Conservation (phyloP, 2,329 filamentous ascomycete species). For the Clarireedia monteithiana region DNA sequence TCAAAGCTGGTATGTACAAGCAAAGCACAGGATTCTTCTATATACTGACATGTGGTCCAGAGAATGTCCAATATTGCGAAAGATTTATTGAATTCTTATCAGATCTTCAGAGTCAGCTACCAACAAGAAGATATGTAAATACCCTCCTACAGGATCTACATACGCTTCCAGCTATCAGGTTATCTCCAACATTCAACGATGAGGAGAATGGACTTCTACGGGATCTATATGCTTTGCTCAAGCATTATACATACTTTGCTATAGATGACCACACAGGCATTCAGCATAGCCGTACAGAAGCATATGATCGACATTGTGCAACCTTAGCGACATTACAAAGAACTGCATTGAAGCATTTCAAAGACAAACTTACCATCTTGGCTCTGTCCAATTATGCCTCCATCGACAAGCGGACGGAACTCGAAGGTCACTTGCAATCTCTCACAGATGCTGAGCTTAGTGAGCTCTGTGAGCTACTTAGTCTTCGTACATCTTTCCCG, state of each 20-base stretch:
- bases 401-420: slow-evolving; percentile 71
- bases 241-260: slow-evolving; percentile 81
- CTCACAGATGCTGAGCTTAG: slow-evolving; percentile 69
- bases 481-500: slow-evolving; percentile 79
- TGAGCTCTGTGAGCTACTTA: slow-evolving; percentile 60
- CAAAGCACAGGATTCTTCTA: not conserved
- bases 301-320: slow-evolving; percentile 73
- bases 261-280: slow-evolving; percentile 86
- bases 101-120: slow-evolving; percentile 87
- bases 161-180: slow-evolving; percentile 64
- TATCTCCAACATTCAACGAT: slow-evolving; percentile 72
- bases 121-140: slow-evolving; percentile 90
- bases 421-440: slow-evolving; percentile 65
- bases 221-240: slow-evolving; percentile 71
- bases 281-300: slow-evolving; percentile 63
- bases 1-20: slow-evolving; percentile 36
- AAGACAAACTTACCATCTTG: slow-evolving; percentile 82
- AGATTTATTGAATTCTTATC: slow-evolving; percentile 86
- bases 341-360: slow-evolving; percentile 72
- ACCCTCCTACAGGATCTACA: slow-evolving; percentile 81
- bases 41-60: slow-evolving; percentile 30
- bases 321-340: slow-evolving; percentile 73
- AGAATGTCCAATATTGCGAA: slow-evolving; percentile 77
- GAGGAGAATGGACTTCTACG: slow-evolving; percentile 70
- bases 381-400: slow-evolving; percentile 88